Conservation (phyloP, 306 rosid species). For the Myrica gale region DNA sequence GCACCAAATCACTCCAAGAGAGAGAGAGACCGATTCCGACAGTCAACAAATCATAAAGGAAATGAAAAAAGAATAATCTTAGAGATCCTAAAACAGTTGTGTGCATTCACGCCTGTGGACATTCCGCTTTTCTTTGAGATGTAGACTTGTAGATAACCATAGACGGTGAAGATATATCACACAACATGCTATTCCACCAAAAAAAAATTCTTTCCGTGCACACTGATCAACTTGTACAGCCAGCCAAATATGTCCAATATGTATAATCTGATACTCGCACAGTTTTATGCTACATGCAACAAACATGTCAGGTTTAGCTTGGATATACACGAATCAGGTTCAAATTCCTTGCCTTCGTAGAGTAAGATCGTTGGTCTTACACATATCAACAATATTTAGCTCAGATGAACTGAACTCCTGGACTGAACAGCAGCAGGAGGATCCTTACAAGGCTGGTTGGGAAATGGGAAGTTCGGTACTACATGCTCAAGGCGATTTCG, state of each 20-base stretch:
- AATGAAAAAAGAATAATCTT: neutral
- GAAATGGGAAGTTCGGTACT: neutral
- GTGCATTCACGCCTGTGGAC: too few species aligned
- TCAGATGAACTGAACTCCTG: neutral
- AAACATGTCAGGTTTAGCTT: neutral
- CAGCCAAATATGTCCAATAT: too few species aligned
- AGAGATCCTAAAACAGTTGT: neutral
- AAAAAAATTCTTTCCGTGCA: too few species aligned
- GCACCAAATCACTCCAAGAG: slow-evolving; percentile 9
- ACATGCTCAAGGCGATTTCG: neutral
- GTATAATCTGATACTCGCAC: too few species aligned
- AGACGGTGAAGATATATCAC: too few species aligned
- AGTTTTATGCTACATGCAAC: neutral
- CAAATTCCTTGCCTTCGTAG: neutral
- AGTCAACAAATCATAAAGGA: neutral
- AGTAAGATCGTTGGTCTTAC: neutral
- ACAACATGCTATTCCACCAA: too few species aligned
- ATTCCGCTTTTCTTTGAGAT: too few species aligned
- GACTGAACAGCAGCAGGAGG: neutral
- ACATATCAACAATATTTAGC: neutral
- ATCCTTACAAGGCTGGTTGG: neutral
- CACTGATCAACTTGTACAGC: too few species aligned
- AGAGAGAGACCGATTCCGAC: neutral
- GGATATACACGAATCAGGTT: neutral
- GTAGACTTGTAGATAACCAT: too few species aligned